These are phyloP conservation scores for Leishmania amazonensis DNA, from an alignment of 208 protist genomes.

Conservation along the genomic window DNA sequence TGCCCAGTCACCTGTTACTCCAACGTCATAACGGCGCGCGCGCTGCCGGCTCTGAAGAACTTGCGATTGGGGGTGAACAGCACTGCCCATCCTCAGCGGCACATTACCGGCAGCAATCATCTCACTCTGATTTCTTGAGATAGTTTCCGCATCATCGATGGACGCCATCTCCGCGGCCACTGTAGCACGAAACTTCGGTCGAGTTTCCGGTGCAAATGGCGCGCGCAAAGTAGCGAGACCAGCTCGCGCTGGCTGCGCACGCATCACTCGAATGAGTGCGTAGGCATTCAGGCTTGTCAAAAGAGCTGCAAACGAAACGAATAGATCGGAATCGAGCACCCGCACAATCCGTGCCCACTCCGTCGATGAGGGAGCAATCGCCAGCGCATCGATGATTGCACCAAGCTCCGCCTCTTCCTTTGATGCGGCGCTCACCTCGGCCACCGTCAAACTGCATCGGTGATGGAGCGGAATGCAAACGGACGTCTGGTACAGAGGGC, in stretches of 20 bases:
- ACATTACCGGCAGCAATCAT: neutral
- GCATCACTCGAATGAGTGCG: neutral
- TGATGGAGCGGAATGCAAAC: conserved; percentile 34
- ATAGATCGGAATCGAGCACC: conserved; percentile 20
- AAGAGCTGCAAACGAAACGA: conserved; percentile 5
- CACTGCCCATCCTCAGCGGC: neutral
- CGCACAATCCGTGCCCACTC: conserved; percentile 8
- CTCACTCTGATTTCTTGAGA: too few species aligned
- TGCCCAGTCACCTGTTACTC: conserved; percentile 32
- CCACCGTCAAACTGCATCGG: conserved; percentile 24
- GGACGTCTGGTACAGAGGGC: conserved; percentile 31
- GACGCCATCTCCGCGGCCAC: conserved; percentile 7
- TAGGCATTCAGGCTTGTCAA: neutral
- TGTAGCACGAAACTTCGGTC: conserved; percentile 10
- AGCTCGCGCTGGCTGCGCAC: neutral
- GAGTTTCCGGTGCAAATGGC: neutral
- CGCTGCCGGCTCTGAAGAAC: too few species aligned
- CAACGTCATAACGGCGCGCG: conserved; percentile 23
- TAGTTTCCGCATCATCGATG: conserved; percentile 5
- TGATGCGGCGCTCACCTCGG: conserved; percentile 5
- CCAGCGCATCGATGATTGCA: conserved; percentile 15
- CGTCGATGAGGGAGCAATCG: conserved; percentile 1
- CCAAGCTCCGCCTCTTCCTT: conserved; percentile 11
- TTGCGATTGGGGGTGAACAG: neutral
- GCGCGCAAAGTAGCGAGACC: neutral